Evolutionary conservation across 208 protist species (phyloP).

Genomic region (Leishmania arabica): DNA sequence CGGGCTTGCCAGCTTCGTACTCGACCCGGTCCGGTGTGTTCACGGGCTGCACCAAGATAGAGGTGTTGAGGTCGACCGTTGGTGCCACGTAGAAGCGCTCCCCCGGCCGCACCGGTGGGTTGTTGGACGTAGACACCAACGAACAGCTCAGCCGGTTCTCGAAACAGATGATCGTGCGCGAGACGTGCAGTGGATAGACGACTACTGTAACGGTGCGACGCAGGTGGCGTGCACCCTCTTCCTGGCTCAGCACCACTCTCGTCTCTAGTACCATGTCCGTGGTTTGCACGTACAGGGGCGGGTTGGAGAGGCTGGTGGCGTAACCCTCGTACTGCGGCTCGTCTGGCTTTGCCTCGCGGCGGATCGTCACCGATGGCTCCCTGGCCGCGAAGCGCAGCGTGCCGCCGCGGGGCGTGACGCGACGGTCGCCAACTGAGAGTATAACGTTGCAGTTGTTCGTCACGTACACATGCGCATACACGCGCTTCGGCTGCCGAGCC

Average conservation of each 20-base stretch:
- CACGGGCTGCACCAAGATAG: constrained; percentile 55
- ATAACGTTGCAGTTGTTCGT: constrained; percentile 56
- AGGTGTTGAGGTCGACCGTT: constrained; percentile 39
- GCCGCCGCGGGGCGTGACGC: constrained; percentile 44
- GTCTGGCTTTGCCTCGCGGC: constrained; percentile 24
- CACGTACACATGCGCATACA: constrained; percentile 52
- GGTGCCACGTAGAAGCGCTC: constrained; percentile 63
- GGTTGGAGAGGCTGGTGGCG: constrained; percentile 52
- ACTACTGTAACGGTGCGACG: constrained; percentile 56
- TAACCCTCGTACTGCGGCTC: constrained; percentile 34
- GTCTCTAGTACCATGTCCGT: constrained; percentile 66
- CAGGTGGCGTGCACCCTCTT: constrained; percentile 43
- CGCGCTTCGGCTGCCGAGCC: constrained; percentile 16
- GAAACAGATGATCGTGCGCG: constrained; percentile 69
- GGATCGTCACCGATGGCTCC: constrained; percentile 24
- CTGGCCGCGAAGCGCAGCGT: constrained; percentile 42
- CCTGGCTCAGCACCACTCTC: constrained; percentile 37
- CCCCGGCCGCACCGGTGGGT: constrained; percentile 38
- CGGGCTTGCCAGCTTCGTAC: constrained; percentile 18
- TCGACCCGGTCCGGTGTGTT: constrained; percentile 24
- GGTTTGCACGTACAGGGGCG: constrained; percentile 57
- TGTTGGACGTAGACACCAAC: constrained; percentile 31
- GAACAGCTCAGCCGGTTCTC: constrained; percentile 66
- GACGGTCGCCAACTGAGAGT: constrained; percentile 36
- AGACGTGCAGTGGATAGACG: constrained; percentile 70